A percentile compares a stretch with the other conserved stretches of the same genome.
These are phyloP conservation scores for Anisogramma anomala DNA, from an alignment of 2,329 filamentous ascomycete species.

Conservation along the genomic window DNA sequence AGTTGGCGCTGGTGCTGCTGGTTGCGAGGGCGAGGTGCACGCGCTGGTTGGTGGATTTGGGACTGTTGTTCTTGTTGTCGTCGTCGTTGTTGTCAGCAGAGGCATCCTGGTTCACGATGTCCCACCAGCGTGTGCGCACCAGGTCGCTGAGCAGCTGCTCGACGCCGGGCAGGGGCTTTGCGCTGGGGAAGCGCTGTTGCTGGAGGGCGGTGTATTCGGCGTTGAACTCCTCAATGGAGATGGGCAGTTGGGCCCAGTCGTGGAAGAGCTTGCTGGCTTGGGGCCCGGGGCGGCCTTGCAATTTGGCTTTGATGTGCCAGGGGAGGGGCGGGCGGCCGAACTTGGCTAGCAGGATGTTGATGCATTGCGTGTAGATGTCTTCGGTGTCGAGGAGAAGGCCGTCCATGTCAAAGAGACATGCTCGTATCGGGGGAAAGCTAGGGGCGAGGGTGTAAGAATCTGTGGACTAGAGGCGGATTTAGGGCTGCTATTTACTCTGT, in stretches of 20 bases:
- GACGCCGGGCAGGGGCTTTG: slow-evolving; percentile 72
- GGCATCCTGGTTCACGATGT: no score
- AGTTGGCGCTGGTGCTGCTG: slow-evolving; percentile 61
- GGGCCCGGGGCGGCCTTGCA: slow-evolving; percentile 50
- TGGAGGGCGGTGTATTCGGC: slow-evolving; percentile 52
- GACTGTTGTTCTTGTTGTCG: slow-evolving; percentile 10
- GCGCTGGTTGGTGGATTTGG: slow-evolving; percentile 26
- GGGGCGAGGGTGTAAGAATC: no score
- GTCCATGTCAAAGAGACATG: slow-evolving; percentile 98
- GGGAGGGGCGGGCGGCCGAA: slow-evolving; percentile 67
- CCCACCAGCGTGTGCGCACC: slow-evolving; percentile 39
- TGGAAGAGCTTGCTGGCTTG: slow-evolving; percentile 46
- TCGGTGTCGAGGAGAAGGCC: slow-evolving; percentile 90
- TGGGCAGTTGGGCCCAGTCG: slow-evolving; percentile 77
- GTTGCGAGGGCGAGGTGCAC: slow-evolving; percentile 82
- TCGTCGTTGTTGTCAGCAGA: slow-evolving; percentile 16
- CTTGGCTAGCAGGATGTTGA: slow-evolving; percentile 69
- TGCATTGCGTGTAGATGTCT: slow-evolving; percentile 73
- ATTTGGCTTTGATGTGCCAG: slow-evolving; percentile 85
- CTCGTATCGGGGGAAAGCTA: slow-evolving; percentile 69
- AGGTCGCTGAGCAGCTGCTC: slow-evolving; percentile 53
- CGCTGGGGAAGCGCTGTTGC: slow-evolving; percentile 56
- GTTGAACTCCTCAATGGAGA: slow-evolving; percentile 57
- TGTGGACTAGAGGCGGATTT: no score
- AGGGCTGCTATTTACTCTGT: slow-evolving; percentile 37